A percentile compares a stretch with the other conserved stretches of the same genome.
These are phyloP conservation scores for Plantago ovata DNA, from an alignment of 257 asterid genomes.

Conservation along the genomic window DNA sequence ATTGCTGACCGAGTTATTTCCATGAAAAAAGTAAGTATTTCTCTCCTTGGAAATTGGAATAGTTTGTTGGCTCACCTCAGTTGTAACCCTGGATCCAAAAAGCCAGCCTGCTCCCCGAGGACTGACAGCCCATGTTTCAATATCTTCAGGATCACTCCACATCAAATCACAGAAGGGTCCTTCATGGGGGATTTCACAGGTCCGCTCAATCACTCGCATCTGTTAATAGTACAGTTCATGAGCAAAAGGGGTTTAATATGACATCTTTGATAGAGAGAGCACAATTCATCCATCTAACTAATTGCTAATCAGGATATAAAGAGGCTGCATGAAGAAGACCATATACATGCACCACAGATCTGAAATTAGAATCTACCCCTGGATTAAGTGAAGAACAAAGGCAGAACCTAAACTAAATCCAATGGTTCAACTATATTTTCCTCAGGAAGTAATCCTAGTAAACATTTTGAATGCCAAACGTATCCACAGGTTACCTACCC, in stretches of 20 bases:
- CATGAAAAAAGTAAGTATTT: too few relatives aligned
- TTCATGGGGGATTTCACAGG: conserved; percentile 97
- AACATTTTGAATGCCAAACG: too few relatives aligned
- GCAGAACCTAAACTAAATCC: too few relatives aligned
- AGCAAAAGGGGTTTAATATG: neutral
- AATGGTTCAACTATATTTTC: too few relatives aligned
- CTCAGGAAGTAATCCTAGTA: too few relatives aligned
- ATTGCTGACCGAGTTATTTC: too few relatives aligned
- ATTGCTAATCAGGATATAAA: neutral
- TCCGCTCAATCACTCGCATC: conserved; percentile 91
- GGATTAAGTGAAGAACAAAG: too few relatives aligned
- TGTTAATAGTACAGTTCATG: conserved; percentile 26
- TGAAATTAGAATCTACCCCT: neutral
- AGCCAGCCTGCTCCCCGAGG: conserved; percentile 99
- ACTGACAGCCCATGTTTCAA: conserved; percentile 99
- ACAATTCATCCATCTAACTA: neutral
- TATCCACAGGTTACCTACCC: too few relatives aligned
- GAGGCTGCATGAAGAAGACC: neutral
- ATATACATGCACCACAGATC: neutral
- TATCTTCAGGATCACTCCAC: conserved; percentile 99
- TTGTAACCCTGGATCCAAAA: conserved; percentile 92
- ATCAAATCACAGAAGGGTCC: conserved; percentile 98
- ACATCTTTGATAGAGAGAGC: neutral
- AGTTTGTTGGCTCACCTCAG: conserved; percentile 54
- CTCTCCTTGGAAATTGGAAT: too few relatives aligned